phyloP scores from a whole-genome alignment of 306 rosid genomes.

The Trichosanthes truncata region DNA sequence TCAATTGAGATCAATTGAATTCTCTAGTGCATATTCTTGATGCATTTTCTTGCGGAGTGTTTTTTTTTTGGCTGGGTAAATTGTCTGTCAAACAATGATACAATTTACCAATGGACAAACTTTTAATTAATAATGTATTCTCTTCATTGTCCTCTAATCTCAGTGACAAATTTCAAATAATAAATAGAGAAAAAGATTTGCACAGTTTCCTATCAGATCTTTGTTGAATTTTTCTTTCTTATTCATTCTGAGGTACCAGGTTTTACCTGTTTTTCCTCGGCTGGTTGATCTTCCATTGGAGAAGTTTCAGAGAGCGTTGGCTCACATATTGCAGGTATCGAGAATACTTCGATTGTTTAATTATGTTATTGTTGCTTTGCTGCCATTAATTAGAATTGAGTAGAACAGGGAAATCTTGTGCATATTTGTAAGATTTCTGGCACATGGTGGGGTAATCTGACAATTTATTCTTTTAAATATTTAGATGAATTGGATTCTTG shows the following conservation, averaged over 20 bases:
- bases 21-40: not conserved
- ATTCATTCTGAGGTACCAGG: conserved; percentile 43
- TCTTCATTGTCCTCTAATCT: not conserved
- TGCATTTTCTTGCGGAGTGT: not conserved
- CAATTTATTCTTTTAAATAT: not conserved
- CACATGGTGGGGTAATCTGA: not conserved
- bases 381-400: not conserved
- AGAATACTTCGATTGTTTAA: not conserved
- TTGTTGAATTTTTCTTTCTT: not conserved
- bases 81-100: not conserved
- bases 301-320: conserved; percentile 95
- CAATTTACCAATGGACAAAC: not conserved
- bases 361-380: not conserved
- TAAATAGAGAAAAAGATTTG: not conserved
- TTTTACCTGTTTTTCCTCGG: conserved; percentile 85
- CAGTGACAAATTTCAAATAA: not conserved
- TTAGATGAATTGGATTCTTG: not conserved
- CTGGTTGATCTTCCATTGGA: conserved; percentile 89
- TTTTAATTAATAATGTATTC: not conserved
- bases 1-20: not conserved
- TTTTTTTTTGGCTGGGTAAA: not conserved
- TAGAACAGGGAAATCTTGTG: not conserved
- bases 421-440: not conserved
- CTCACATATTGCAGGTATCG: conserved; percentile 87
- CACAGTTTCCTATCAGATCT: not conserved